Evolutionary conservation across 106 monocot genomes (phyloP).

Genomic region (Platanthera zijinensis): DNA sequence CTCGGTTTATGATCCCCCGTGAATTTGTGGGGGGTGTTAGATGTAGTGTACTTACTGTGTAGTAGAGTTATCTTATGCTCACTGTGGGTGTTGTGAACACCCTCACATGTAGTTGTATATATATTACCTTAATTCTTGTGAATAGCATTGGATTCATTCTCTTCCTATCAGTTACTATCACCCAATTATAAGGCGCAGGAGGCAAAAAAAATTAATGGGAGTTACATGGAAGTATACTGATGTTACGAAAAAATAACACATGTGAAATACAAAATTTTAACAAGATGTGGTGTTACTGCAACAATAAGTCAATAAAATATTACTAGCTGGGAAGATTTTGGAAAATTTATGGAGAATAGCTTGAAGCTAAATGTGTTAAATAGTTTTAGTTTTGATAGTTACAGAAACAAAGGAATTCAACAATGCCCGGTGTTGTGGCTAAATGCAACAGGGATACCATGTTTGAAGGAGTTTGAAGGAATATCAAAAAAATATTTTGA

Average conservation of each 20-base stretch:
- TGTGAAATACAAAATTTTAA: not conserved
- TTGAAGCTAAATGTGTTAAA: not conserved
- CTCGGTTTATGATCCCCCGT: too few relatives aligned
- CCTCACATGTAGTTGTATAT: too few relatives aligned
- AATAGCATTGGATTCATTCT: too few relatives aligned
- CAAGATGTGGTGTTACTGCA: not conserved
- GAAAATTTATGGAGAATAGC: not conserved
- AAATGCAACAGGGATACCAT: not conserved
- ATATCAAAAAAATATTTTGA: not conserved
- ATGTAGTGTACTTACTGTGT: too few relatives aligned
- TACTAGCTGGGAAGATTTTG: not conserved
- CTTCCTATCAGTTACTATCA: not conserved
- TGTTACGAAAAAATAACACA: not conserved
- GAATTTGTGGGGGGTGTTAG: too few relatives aligned
- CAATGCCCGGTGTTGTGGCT: too few relatives aligned
- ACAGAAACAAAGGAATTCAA: not conserved
- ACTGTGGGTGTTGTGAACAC: too few relatives aligned
- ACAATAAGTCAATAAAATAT: not conserved
- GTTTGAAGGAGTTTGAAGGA: not conserved
- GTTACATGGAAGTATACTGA: not conserved
- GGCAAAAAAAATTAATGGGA: not conserved
- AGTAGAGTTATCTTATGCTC: too few relatives aligned
- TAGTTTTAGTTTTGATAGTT: not conserved
- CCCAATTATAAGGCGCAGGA: not conserved
- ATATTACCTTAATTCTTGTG: too few relatives aligned